Conservation (phyloP, 257 asterid genomes). For the Solanum etuberosum region DNA sequence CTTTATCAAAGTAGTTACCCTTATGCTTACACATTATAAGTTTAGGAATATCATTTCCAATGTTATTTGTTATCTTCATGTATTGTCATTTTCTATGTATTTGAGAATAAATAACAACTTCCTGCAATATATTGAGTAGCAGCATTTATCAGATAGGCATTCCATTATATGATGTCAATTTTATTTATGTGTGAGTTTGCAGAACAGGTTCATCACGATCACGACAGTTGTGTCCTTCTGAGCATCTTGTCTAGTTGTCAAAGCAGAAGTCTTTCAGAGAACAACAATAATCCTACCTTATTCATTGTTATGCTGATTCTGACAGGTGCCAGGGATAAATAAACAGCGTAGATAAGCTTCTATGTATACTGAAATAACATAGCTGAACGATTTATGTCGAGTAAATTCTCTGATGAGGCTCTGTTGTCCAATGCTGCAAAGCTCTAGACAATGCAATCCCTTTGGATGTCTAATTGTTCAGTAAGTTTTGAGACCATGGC, state of each 20-base stretch:
- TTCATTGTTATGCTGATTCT: neutral
- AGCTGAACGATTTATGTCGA: neutral
- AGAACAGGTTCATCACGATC: conserved; percentile 72
- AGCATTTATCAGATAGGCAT: neutral
- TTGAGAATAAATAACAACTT: neutral
- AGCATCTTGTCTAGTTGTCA: neutral
- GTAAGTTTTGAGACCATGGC: neutral
- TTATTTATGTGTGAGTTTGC: conserved; percentile 10
- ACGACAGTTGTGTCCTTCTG: neutral
- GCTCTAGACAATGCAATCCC: neutral
- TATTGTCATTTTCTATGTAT: neutral
- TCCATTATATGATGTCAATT: neutral
- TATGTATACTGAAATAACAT: neutral
- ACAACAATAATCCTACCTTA: neutral
- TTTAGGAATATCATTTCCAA: neutral
- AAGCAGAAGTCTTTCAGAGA: neutral
- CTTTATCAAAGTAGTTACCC: too few species aligned
- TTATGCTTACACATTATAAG: neutral
- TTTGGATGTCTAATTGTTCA: neutral
- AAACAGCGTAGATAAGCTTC: neutral
- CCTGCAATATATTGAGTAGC: neutral
- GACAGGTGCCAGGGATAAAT: neutral
- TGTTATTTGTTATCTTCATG: neutral
- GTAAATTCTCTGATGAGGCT: neutral
- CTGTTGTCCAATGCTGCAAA: neutral